Evolutionary conservation across 2,329 filamentous ascomycete genomes (phyloP), one percentile per base, ranked within the genome.

Genomic region (Claviceps lovelessii): DNA sequence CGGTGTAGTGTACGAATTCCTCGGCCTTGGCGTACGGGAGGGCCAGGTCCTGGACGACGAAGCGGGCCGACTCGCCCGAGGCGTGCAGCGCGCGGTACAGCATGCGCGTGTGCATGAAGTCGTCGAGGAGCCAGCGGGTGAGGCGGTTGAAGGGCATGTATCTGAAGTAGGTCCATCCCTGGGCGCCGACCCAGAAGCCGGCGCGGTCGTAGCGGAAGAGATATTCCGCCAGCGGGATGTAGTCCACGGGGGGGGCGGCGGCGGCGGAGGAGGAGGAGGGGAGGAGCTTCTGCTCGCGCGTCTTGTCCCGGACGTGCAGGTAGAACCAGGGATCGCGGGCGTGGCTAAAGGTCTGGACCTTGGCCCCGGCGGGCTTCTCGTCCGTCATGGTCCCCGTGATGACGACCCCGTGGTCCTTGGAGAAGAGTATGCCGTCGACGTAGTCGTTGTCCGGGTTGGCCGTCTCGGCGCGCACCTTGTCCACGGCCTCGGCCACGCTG

Each of bases 201-300:
- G 83, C 85, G 48, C 85, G 79, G 68, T 88, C 85, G 70, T 88
- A 88, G 52, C 85, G 79, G 73, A 88, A 88, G 59, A 88, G 79
- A 65, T 88, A 88, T 64, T 88, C 84, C 44, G 80, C 78, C 4
- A 88, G 70, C 0, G 85, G 84, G 45, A 88, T 77, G 60, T 80
- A 80, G 52, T 86, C 81, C 53, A 65, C 60, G 17, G 62, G 55
- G 8, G 62, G 54, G 49, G 59, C 10, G n/a, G 48, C 35, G 44
- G 42, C 47, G 15, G 58, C 44, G 3, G 52, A 19, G 7, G 58
- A 28, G 42, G 11, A 62, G 55, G 53, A 57, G 48, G 51, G 37
- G 33, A 5, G 56, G 28, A 1, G 19, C 44, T 45, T 9, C 13
- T 23, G 44, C 19, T 29, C 44, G 15, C 6, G 46, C 17, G 6